Evolutionary conservation across 2,329 filamentous ascomycete genomes (phyloP), one percentile per base, ranked within the genome.

Genomic region (Botrytis tulipae): DNA sequence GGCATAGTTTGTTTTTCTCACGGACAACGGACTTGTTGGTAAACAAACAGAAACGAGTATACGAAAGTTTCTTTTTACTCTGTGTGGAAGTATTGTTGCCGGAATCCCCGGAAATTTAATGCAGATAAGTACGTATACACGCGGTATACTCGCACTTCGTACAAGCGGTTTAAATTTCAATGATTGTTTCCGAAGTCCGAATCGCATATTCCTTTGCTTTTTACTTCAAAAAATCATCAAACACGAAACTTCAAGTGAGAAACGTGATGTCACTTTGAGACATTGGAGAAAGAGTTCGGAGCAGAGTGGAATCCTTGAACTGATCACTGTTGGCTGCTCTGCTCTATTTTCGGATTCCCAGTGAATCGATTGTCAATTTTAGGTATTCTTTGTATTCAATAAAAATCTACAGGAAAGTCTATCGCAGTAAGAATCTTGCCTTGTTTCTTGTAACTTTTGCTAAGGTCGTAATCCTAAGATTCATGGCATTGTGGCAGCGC

Each of bases 251-350:
- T 51, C 22, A 37, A 8, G 4, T 37, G 10, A 67, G 10, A 10
- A 32, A 35, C 4, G 40, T 67, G 65, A 67, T 67, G 46, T 67
- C 46, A 54, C 32, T 37, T 22, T 51, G 63, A 67, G 44, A 66
- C 63, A 66, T 48, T 37, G 12, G 44, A 48, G 44, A 25, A 61
- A 61, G 35, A 61, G 25, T 35, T 12, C 6, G 20, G 25, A n/a
- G 22, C 22, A 37, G 16, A 32, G n/a, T n/a, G 16, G 25, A 29
- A 63, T 63, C 61, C 40, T n/a, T 44, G 35, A 40, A 54, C 10
- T 54, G 25, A 54, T 54, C 48, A 29, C 25, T 54, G 14, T 18
- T 40, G 25, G 22, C 32, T 54, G 63, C 32, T 65, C 32, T 40
- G 63, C 32, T 65, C 32, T 29, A 35, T 35, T 66, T 66, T 66